These are phyloP conservation scores for Coemansia sp. DNA, from an alignment of 192 early-diverging fungal species.

Conservation along the genomic window DNA sequence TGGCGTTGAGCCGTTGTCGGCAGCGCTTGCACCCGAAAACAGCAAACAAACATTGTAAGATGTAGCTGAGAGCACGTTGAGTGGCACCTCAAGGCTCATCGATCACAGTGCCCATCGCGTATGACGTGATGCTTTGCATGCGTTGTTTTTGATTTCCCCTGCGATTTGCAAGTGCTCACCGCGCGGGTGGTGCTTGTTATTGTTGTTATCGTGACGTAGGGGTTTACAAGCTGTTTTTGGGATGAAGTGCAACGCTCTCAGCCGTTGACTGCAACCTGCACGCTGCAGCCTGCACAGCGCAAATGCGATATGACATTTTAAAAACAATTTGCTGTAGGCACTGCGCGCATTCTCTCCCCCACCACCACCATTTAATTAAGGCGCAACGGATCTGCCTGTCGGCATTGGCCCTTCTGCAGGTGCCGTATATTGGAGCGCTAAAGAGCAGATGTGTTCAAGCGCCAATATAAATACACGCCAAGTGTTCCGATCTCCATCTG, in stretches of 20 bases:
- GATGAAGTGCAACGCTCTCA: neutral
- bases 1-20: neutral
- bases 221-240: neutral
- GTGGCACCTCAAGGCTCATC: neutral
- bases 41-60: neutral
- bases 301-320: conserved; percentile 2
- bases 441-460: neutral
- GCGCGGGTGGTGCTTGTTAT: neutral
- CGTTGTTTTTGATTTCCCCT: neutral
- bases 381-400: neutral
- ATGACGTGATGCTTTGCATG: conserved; percentile 1
- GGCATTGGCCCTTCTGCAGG: neutral
- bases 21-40: neutral
- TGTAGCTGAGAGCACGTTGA: neutral
- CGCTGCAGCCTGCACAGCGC: conserved; percentile 1
- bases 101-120: neutral
- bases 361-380: neutral
- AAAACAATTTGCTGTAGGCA: neutral
- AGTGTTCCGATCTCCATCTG: neutral
- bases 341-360: neutral
- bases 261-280: neutral
- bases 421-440: neutral
- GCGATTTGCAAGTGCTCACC: neutral
- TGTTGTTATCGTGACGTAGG: neutral
- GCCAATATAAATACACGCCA: neutral